Evolutionary conservation across 768 basidiomycete genomes (phyloP), one percentile per base, ranked within the genome.

Genomic region (Tylopilus felleus): DNA sequence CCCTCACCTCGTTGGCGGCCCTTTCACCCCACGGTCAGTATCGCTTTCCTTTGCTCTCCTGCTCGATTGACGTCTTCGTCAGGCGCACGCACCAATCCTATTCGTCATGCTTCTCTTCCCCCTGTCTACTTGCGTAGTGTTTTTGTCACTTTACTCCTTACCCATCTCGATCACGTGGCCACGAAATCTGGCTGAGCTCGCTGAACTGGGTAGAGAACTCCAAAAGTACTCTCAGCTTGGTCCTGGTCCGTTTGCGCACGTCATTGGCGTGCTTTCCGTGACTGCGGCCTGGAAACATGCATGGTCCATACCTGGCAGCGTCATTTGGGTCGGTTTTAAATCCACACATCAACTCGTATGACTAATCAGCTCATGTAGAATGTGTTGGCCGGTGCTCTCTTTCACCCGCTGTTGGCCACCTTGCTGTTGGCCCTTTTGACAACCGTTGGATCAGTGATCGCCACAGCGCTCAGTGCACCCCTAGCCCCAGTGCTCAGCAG

Each of bases 231-330:
- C 88, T 9, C 86, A 86, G 66, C 85, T 84, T 55, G 88, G 88
- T 12, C 60, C 74, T 28, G 75, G 72, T 3, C 80, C 86, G 19
- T 75, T 83, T 49, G 78, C 80, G 8, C 95, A 96, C 71, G 90
- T 96, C 49, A 69, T 95, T 40, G 83, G 79, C 23, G 92, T 94
- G 47, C 78, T 98, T 62, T 84, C 88, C 36, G 77, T 94, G 14
- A 86, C 88, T 17, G 90, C 91, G 5, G 75, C 93, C 27, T 98
- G 93, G 93, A 97, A 94, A 72, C 95, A 98, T 69, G 93, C 94
- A 4, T 98, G 94, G 95, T 94, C 91, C 55, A 82, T 98, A 53
- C 95, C 95, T 9, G 95, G 95, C 8, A 93, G 91, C 60, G 93
- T 96, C 45, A 79, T 96, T 46, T 86, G 94, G 87, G 90, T 90